Conservation (phyloP, 2,329 filamentous ascomycete genomes). For the Periglandula ipomoeae region DNA sequence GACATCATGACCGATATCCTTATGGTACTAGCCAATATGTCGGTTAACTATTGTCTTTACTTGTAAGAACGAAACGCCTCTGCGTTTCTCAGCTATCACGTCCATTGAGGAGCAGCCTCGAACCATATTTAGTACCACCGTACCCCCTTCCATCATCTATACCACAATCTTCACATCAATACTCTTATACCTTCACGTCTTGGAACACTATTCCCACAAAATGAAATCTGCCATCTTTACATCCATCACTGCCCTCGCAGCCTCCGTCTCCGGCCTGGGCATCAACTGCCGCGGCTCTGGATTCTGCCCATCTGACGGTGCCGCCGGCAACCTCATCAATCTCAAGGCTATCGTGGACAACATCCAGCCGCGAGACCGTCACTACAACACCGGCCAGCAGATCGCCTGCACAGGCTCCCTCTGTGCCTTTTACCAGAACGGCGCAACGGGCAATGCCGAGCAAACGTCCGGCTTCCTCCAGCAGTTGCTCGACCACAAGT, state of each 20-base stretch:
- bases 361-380: conserved; percentile 6
- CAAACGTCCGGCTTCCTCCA: conserved; percentile 9
- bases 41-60: no score
- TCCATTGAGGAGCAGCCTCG: background rate
- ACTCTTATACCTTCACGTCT: no score
- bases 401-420: conserved; percentile 10
- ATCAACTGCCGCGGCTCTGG: conserved; percentile 14
- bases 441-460: conserved; percentile 9
- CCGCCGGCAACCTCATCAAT: conserved; percentile 9
- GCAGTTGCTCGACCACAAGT: conserved; percentile 9
- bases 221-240: background rate
- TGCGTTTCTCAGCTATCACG: no score
- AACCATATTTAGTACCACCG: background rate
- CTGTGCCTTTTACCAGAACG: conserved; percentile 13
- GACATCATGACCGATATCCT: no score
- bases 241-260: conserved; percentile 6
- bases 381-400: conserved; percentile 10
- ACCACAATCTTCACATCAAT: background rate
- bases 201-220: no score
- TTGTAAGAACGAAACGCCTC: no score
- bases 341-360: conserved; percentile 9
- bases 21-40: no score
- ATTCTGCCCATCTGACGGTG: conserved; percentile 9
- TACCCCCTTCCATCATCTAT: background rate
- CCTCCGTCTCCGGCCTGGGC: conserved; percentile 7